Base-by-base conservation (phyloP, 768 basidiomycete genomes). In the Lactifluus volemus region DNA sequence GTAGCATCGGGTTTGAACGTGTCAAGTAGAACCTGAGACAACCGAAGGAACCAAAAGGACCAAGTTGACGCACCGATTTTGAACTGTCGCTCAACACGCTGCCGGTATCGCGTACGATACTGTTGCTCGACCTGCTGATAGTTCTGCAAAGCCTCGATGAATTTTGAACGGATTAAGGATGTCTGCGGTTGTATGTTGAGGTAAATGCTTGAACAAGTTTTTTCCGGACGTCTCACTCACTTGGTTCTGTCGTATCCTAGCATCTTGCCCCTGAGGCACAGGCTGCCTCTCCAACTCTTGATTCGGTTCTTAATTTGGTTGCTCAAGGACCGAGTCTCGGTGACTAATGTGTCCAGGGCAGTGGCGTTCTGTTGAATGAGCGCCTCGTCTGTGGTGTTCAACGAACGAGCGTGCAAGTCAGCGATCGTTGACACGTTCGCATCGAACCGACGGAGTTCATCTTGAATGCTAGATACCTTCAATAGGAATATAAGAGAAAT, bases 51-150 rank as follows among this genome's bases (percentile, higher is more conserved):
- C 36, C 55, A 36, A 49, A 51, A 38, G 45, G 0, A 47, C 11
- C 11, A 3, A 17, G 3, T 50, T 12, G 15, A 70, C 81, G 12
- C 48, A 86, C 89, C 89, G 63, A 95, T 96, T 70, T 84, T 90
- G 74, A 89, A 88, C 73, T 97, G 89, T 61, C 91, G 79, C 70
- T 89, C 89, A 75, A 92, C 82, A 29, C 89, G 77, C 71, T 89
- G 84, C 74, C 86, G 90, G 73, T 89, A 87, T 72, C 83, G 86
- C 62, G 80, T 74, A 39, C 91, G 83, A 69, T 89, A 84, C 68
- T 88, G 84, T 66, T 86, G 84, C 70, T 94, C 92, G 39, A 91
- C 88, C 29, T 79, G 80, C 70, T 92, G 89, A 68, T 92, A 93
- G 63, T 80, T 84, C 74, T 93, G 92, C 63, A 93, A 84, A 21